These are phyloP conservation scores for Magnaporthiopsis poae DNA, from an alignment of 2,329 filamentous ascomycete species.

Conservation along the genomic window DNA sequence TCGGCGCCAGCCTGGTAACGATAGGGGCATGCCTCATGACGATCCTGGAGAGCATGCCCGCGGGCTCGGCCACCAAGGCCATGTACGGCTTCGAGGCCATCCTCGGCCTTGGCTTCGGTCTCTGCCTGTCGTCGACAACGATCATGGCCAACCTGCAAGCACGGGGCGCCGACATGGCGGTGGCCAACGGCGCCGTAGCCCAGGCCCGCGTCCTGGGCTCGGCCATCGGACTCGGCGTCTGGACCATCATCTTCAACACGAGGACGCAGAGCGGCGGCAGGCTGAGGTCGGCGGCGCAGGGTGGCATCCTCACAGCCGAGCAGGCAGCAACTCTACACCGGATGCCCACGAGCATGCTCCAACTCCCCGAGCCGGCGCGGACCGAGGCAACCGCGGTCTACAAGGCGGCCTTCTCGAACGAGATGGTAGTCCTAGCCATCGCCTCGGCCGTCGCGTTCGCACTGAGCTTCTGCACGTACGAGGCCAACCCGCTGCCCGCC, in stretches of 20 bases:
- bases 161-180: slow-evolving; percentile 38
- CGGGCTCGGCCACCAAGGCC: slow-evolving; percentile 20
- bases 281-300: slow-evolving; percentile 18
- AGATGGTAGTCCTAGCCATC: slow-evolving; percentile 13
- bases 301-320: slow-evolving; percentile 10
- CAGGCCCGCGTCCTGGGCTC: slow-evolving; percentile 52
- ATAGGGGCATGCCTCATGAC: slow-evolving; percentile 43
- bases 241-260: slow-evolving; percentile 47
- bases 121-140: slow-evolving; percentile 46
- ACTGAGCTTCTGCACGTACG: slow-evolving; percentile 14
- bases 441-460: slow-evolving; percentile 12
- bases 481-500: slow-evolving; percentile 15
- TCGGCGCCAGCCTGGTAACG: slow-evolving; percentile 40
- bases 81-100: slow-evolving; percentile 47
- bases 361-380: slow-evolving; percentile 13
- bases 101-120: slow-evolving; percentile 49
- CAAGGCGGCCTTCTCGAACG: slow-evolving; percentile 13
- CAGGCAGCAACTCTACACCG: slow-evolving; percentile 15
- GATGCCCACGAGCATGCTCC: slow-evolving; percentile 14
- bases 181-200: slow-evolving; percentile 49
- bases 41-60: slow-evolving; percentile 23
- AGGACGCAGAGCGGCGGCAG: background rate
- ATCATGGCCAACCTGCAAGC: slow-evolving; percentile 48
- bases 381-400: slow-evolving; percentile 12
- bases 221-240: slow-evolving; percentile 46